Base-by-base conservation (phyloP, 73 alveolate species). In the Paramecium sexaurelia region DNA sequence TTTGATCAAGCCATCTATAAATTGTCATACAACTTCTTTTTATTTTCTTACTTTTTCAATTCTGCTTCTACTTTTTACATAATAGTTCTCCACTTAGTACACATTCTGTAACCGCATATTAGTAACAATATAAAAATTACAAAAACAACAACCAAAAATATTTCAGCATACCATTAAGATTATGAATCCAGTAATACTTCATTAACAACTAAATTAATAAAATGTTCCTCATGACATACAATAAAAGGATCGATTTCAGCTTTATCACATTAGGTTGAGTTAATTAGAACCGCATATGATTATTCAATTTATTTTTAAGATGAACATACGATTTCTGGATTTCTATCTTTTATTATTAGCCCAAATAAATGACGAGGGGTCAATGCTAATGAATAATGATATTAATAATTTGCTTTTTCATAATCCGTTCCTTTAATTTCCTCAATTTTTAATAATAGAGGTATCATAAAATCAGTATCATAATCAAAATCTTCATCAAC, bases 381-480 rank as follows among this genome's bases (percentile, higher is more conserved):
- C 15, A 78, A 22, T 24, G 75, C 68, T 39, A 78, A 24, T 3
- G 55, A 20, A 26, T 37, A 20, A 78, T 78, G 73, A 19, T 41
- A 45, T 19, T 20, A 17, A 24, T 19, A 19, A 20, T 39, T 41
- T 7, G 90, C 75, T 78, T 22, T 78, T 43, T 78, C 61, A 15
- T 73, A 36, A 36, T 39, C 47, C 5, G 43, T 39, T 4, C 75
- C 68, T 78, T 45, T 8, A 5, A 78, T 43, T 26, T 24, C 36
- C 9, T 20, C 17, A 41, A 78, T 40, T 40, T 33, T 78, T 45
- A 17, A 27, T 29, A 78, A 43, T 22, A 78, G 41, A 22, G 68
- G 90, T 24, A 78, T 22, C 90, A 78, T 78, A 15, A 78, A 78
- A 78, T 78, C 90, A 41, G 75, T 29, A 45, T 78, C 90, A 78